These are phyloP conservation scores for Suillus subaureus DNA, from an alignment of 768 basidiomycete species.

Conservation along the genomic window DNA sequence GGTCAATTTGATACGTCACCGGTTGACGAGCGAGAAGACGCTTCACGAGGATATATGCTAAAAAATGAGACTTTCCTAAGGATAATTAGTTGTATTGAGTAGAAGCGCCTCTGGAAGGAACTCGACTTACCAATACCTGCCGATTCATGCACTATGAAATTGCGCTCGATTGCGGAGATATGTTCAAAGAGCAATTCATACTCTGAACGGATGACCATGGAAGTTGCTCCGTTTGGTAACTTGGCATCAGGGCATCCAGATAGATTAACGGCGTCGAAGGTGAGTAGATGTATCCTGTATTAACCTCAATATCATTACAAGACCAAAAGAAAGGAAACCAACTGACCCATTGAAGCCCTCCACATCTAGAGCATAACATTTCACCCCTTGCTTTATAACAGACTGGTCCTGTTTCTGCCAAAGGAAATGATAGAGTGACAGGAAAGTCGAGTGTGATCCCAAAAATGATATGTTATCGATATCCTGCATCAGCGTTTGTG, in stretches of 20 bases:
- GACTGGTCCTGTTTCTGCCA: slow-evolving; percentile 1
- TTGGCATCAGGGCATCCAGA: neutral
- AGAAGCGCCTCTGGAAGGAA: neutral
- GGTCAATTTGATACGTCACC: neutral
- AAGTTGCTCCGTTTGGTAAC: slow-evolving; percentile 3
- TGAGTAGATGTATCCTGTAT: neutral
- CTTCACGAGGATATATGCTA: slow-evolving; percentile 1
- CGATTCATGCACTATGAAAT: neutral
- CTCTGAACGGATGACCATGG: slow-evolving; percentile 5
- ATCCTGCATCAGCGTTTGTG: neutral
- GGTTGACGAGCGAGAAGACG: slow-evolving; percentile 5
- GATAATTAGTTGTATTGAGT: neutral
- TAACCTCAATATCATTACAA: neutral
- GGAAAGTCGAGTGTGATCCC: neutral
- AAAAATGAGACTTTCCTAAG: slow-evolving; percentile 3
- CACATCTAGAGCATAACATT: neutral
- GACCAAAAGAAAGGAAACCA: neutral
- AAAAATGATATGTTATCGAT: neutral
- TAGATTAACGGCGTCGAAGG: neutral
- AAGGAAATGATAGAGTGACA: slow-evolving; percentile 1
- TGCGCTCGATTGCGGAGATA: neutral
- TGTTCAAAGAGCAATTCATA: neutral
- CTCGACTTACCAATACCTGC: neutral
- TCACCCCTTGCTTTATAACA: neutral
- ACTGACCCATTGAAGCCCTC: neutral